These are phyloP conservation scores for Suillus lakei DNA, from an alignment of 768 basidiomycete species.

Conservation along the genomic window DNA sequence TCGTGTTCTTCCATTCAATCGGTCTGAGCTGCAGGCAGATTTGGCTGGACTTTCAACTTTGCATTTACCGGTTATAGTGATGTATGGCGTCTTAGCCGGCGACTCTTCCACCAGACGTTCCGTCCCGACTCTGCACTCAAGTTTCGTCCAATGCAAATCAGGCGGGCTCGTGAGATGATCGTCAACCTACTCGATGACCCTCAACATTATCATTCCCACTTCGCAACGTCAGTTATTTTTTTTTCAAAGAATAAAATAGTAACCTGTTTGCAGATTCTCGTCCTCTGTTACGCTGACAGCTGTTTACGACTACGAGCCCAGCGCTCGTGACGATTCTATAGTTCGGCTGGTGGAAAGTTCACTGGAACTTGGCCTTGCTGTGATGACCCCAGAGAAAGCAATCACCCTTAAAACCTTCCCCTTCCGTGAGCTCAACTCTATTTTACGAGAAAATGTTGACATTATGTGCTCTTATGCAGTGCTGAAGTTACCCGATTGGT, in stretches of 20 bases:
- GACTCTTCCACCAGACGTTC: slow-evolving; percentile 43
- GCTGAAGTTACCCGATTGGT: slow-evolving; percentile 15
- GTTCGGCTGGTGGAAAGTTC: background rate
- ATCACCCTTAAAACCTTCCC: background rate
- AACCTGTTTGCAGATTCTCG: background rate
- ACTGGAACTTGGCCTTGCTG: background rate
- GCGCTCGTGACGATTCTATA: slow-evolving; percentile 3
- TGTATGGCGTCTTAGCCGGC: slow-evolving; percentile 33
- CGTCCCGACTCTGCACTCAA: slow-evolving; percentile 31
- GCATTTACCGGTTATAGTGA: slow-evolving; percentile 3
- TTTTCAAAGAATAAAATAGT: background rate
- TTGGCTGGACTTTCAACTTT: slow-evolving; percentile 9
- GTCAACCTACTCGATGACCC: slow-evolving; percentile 32
- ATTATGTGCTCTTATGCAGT: background rate
- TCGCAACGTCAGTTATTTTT: background rate
- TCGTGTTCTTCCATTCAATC: background rate
- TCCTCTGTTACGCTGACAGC: slow-evolving; percentile 7
- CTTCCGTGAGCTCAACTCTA: slow-evolving; percentile 3
- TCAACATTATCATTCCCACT: slow-evolving; percentile 32
- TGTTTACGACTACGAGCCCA: slow-evolving; percentile 6
- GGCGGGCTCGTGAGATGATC: slow-evolving; percentile 30
- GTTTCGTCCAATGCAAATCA: slow-evolving; percentile 31
- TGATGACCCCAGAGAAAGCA: slow-evolving; percentile 6
- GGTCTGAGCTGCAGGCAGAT: background rate
- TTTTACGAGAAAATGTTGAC: background rate